Evolutionary conservation across 208 protist genomes (phyloP).

Genomic region (Lotmaria passim): DNA sequence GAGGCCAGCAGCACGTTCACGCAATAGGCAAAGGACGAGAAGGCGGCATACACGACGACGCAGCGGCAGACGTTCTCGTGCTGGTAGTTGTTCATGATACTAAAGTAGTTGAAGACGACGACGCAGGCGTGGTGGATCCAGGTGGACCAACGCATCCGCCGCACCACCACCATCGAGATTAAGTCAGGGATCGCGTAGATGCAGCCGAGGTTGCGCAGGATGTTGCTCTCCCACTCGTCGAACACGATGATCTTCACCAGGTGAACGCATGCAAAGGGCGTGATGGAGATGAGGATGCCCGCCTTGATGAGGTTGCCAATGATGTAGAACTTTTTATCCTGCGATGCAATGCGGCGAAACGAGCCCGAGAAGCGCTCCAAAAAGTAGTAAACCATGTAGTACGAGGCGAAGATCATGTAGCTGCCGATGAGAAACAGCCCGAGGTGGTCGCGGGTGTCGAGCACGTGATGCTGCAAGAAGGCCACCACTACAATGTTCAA

Average conservation of each 20-base stretch:
- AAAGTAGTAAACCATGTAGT: constrained; percentile 92
- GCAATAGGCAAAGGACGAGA: constrained; percentile 92
- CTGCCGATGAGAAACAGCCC: constrained; percentile 87
- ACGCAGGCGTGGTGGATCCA: constrained; percentile 91
- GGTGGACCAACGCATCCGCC: constrained; percentile 91
- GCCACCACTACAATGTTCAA: constrained; percentile 75
- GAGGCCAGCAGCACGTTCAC: constrained; percentile 93
- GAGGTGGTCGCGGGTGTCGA: constrained; percentile 86
- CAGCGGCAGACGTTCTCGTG: constrained; percentile 89
- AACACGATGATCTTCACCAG: constrained; percentile 84
- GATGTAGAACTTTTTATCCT: constrained; percentile 94
- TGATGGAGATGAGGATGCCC: constrained; percentile 88
- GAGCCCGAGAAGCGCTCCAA: constrained; percentile 75
- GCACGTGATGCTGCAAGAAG: constrained; percentile 86
- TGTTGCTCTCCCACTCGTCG: constrained; percentile 86
- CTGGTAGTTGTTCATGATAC: constrained; percentile 88
- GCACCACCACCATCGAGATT: constrained; percentile 90
- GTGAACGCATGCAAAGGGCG: constrained; percentile 81
- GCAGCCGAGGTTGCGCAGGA: constrained; percentile 90
- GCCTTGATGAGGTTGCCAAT: constrained; percentile 92
- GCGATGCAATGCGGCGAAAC: constrained; percentile 80
- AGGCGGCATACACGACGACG: constrained; percentile 93
- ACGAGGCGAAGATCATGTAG: constrained; percentile 86
- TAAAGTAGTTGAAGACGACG: constrained; percentile 91
- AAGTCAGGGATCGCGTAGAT: constrained; percentile 94